Evolutionary conservation across 495 filamentous ascomycete genomes (phyloP).

Genomic region (Penicillium herquei): DNA sequence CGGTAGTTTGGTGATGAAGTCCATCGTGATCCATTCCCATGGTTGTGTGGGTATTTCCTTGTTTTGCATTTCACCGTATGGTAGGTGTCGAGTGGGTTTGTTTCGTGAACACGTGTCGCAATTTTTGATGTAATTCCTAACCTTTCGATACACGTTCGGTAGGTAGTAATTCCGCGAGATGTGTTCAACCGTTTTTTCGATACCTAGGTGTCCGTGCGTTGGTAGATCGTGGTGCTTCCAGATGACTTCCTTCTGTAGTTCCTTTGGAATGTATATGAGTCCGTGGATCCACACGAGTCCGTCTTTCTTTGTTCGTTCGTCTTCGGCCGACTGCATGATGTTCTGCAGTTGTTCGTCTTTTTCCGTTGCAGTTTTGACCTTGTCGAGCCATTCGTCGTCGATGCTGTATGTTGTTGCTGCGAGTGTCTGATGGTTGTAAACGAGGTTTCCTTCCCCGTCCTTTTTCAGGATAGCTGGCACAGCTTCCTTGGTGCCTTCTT

Average conservation of each 20-base stretch:
- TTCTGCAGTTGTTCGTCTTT: neutral
- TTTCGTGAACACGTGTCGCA: slow-evolving; percentile 5
- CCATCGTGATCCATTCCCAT: slow-evolving; percentile 20
- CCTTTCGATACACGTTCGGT: slow-evolving; percentile 1
- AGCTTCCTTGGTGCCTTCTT: slow-evolving; percentile 5
- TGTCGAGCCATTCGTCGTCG: neutral
- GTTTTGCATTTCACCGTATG: slow-evolving; percentile 13
- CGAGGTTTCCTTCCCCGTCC: slow-evolving; percentile 6
- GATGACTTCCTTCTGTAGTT: slow-evolving; percentile 7
- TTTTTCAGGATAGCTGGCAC: slow-evolving; percentile 8
- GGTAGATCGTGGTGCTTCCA: slow-evolving; percentile 2
- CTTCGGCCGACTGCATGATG: neutral
- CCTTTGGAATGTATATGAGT: slow-evolving; percentile 7
- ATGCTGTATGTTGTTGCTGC: slow-evolving; percentile 2
- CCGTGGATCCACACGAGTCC: slow-evolving; percentile 10
- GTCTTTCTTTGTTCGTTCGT: neutral
- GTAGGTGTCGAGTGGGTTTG: slow-evolving; percentile 3
- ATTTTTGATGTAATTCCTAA: slow-evolving; percentile 9
- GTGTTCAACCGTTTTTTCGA: slow-evolving; percentile 8
- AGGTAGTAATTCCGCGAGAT: slow-evolving; percentile 10
- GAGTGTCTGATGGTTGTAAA: slow-evolving; percentile 7
- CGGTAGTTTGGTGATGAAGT: slow-evolving; percentile 20
- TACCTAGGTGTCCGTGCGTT: slow-evolving; percentile 1
- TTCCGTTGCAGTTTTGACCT: neutral
- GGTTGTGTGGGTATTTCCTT: slow-evolving; percentile 1